phyloP scores from a whole-genome alignment of 257 asterid genomes.

The Avicennia marina region DNA sequence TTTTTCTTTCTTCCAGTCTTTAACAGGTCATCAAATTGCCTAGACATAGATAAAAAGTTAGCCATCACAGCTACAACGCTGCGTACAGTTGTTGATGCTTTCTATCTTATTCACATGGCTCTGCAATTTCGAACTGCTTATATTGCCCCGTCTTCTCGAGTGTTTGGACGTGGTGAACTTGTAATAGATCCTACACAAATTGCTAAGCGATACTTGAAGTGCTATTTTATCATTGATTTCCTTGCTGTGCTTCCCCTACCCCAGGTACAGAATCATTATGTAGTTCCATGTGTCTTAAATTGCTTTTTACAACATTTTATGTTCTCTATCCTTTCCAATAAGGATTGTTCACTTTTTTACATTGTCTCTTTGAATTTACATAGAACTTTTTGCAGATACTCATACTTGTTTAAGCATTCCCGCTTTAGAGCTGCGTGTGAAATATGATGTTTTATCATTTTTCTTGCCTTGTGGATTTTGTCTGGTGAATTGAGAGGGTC shows the following conservation, averaged over 20 bases:
- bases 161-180: conserved; percentile 98
- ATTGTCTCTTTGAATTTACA: neutral
- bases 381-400: too few relatives aligned
- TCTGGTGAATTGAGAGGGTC: too few relatives aligned
- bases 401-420: too few relatives aligned
- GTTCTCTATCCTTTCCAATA: conserved; percentile 1
- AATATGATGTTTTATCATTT: too few relatives aligned
- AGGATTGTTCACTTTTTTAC: neutral
- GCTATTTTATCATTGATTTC: conserved; percentile 80
- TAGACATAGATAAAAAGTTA: conserved; percentile 76
- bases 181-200: conserved; percentile 90
- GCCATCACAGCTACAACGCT: conserved; percentile 84
- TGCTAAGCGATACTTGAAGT: conserved; percentile 88
- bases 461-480: too few relatives aligned
- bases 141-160: conserved; percentile 98
- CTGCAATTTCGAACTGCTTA: conserved; percentile 97
- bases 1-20: conserved; percentile 94
- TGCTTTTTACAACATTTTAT: neutral
- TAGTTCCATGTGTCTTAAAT: conserved; percentile 1
- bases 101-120: conserved; percentile 90
- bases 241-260: conserved; percentile 94
- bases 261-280: conserved; percentile 53
- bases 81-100: conserved; percentile 82
- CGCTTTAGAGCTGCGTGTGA: too few relatives aligned
- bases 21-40: conserved; percentile 60